Evolutionary conservation across 352 stramenopile species (phyloP), one percentile per base, ranked within the genome.

Genomic region (Halophytophthora batemanensis): DNA sequence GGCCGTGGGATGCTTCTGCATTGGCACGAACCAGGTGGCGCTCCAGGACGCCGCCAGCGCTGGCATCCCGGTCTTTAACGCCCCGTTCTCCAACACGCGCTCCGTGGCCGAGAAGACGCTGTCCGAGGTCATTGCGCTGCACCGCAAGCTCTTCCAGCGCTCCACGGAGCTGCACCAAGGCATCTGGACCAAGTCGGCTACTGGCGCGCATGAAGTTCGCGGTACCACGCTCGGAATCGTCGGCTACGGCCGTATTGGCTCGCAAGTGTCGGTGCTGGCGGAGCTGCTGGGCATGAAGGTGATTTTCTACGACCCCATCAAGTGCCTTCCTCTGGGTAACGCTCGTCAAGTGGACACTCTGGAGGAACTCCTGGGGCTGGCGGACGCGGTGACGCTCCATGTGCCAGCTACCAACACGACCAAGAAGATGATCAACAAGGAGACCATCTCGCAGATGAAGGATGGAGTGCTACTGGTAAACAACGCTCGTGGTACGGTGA

Each of bases 361-460:
- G 6, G 70, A 93, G 37, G 77, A 96, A 41, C 74, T 97, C 43
- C 75, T 97, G 2, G 57, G 62, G 5, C 66, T 83, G 44, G 81
- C 90, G 13, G 94, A 98, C 62, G 97, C 94, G 43, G 90, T 98
- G 41, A 96, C 85, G 19, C 74, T 98, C n/a, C 97, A 98, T 64
- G 93, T 98, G 50, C 96, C 96, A 2, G 96, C 97, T 50, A 98
- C 96, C 49, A 80, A 88, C 43, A 83, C 86, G 7, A 94, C 96
- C 41, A 86, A 83, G 53, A 84, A 97, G 66, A 97, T 98, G 71
- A 96, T 98, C 60, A 95, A 95, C 68, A 77, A 68, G 7, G 80
- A 86, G 31, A 95, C 85, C 19, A 82, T 98, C 29, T 66, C 75
- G 2, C 56, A 86, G 34, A 98, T 98, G 90, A 98, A 97, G 67